phyloP scores from a whole-genome alignment of 345 rosid genomes.

The Salix arbutifolia region DNA sequence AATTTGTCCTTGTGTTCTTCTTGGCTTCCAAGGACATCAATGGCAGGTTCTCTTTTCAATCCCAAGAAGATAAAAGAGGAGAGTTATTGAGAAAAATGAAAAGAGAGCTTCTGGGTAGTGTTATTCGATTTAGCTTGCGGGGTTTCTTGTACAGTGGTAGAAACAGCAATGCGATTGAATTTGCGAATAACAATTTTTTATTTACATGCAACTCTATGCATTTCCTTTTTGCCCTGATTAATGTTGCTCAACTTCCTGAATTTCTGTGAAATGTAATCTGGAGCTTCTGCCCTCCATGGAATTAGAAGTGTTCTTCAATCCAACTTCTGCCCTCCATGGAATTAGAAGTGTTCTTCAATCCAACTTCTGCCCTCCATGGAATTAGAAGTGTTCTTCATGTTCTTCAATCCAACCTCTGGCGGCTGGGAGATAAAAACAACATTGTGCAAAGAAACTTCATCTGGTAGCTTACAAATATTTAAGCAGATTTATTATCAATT shows the following conservation, averaged over 20 bases:
- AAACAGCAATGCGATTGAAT: constrained; percentile 33
- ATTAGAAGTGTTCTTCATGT: neutral
- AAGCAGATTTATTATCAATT: neutral
- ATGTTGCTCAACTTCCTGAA: neutral
- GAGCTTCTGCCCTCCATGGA: neutral
- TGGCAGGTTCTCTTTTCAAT: constrained; percentile 15
- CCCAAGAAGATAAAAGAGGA: constrained; percentile 13
- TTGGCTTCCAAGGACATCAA: constrained; percentile 13
- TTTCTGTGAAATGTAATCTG: neutral
- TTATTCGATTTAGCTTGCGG: constrained; percentile 10
- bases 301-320: neutral
- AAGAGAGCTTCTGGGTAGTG: constrained; percentile 9
- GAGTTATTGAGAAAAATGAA: neutral
- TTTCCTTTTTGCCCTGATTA: neutral
- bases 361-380: neutral
- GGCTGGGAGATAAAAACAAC: neutral
- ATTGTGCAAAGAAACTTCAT: neutral
- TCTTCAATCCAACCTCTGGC: neutral
- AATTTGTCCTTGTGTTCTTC: neutral
- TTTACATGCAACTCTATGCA: neutral
- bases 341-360: neutral
- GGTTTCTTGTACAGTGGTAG: constrained; percentile 55
- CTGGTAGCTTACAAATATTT: neutral
- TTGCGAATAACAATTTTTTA: neutral
- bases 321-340: neutral